Evolutionary conservation across 257 asterid genomes (phyloP).

Genomic region (Anisodus tanguticus): DNA sequence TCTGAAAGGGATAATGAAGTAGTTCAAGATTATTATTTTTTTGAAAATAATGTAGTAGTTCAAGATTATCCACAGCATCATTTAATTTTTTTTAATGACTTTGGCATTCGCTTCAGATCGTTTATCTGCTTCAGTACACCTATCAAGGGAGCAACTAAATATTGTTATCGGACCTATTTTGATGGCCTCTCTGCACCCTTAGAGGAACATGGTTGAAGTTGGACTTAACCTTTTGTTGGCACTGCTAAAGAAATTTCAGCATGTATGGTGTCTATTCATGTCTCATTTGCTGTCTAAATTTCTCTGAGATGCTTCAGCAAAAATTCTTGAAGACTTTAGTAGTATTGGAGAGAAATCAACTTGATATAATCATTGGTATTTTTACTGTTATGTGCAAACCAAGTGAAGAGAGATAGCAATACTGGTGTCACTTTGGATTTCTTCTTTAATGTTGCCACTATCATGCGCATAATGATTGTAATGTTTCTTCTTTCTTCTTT

Average conservation of each 20-base stretch:
- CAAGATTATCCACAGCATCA: too few relatives aligned
- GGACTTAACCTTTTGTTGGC: conserved; percentile 4
- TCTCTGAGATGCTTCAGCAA: neutral
- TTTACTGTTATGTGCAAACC: neutral
- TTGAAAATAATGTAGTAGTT: too few relatives aligned
- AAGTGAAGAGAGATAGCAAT: neutral
- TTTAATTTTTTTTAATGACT: too few relatives aligned
- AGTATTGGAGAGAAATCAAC: neutral
- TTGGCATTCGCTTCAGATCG: too few relatives aligned
- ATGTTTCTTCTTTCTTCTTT: neutral
- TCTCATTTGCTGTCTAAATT: neutral
- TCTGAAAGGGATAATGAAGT: neutral
- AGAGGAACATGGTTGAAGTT: conserved; percentile 2
- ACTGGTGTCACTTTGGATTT: neutral
- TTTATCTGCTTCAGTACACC: neutral
- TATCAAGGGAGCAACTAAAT: neutral
- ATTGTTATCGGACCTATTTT: neutral
- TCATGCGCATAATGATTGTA: neutral
- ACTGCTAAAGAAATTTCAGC: neutral
- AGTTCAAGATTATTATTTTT: too few relatives aligned
- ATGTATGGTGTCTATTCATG: neutral
- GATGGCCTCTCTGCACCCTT: neutral
- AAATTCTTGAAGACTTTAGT: neutral
- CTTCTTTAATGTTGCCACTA: neutral
- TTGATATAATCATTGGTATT: neutral